Percentiles rank a stretch among this genome's conserved stretches.
Conservation (phyloP, 352 stramenopile species). For the Phytophthora pinifolia region DNA sequence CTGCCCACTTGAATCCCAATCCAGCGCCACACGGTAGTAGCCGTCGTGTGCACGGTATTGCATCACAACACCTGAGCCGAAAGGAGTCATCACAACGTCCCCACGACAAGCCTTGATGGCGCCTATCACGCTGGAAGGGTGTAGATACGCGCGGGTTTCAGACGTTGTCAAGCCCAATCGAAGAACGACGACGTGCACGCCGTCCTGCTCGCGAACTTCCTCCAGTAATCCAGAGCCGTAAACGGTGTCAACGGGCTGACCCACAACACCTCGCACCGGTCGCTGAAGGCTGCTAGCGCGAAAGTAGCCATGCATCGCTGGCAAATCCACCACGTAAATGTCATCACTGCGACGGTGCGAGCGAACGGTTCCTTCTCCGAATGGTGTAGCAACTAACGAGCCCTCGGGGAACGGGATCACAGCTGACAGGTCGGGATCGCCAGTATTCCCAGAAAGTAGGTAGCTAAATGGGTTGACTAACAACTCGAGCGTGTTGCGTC, state of each 20-base stretch:
- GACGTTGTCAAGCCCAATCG: conserved; percentile 52
- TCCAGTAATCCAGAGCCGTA: conserved; percentile 69
- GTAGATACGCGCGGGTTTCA: conserved; percentile 61
- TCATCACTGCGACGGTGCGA: conserved; percentile 44
- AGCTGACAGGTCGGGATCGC: neutral
- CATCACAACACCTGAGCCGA: conserved; percentile 71
- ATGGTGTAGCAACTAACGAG: conserved; percentile 60
- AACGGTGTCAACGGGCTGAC: conserved; percentile 63
- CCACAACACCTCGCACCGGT: conserved; percentile 53
- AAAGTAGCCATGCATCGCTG: conserved; percentile 52
- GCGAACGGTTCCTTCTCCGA: conserved; percentile 64
- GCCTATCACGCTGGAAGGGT: conserved; percentile 53
- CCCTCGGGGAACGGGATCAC: conserved; percentile 44
- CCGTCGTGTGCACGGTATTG: conserved; percentile 56
- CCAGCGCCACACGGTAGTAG: conserved; percentile 71
- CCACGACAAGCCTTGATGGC: conserved; percentile 65
- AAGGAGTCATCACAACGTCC: conserved; percentile 80
- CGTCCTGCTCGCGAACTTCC: conserved; percentile 58
- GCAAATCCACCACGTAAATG: conserved; percentile 60
- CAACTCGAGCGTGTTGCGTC: conserved; percentile 72
- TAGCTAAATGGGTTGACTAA: conserved; percentile 75
- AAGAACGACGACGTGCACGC: conserved; percentile 71
- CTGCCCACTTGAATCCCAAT: conserved; percentile 58
- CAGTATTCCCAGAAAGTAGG: conserved; percentile 28
- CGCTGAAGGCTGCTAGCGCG: conserved; percentile 31